Evolutionary conservation across 768 basidiomycete genomes (phyloP), one percentile per base, ranked within the genome.

Genomic region (Pleurotus sapidus): DNA sequence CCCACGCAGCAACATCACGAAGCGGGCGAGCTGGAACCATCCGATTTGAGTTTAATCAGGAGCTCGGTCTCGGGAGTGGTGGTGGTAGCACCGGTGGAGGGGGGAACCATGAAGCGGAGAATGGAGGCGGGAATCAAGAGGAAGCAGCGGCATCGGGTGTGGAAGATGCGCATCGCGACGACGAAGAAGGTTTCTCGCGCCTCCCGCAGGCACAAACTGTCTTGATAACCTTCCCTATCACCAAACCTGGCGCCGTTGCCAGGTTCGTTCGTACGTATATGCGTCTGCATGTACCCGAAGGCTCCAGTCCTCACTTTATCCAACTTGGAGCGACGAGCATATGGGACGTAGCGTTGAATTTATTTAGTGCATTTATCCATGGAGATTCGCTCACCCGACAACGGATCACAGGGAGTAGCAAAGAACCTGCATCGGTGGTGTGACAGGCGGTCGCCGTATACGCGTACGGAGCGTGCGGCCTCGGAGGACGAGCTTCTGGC

Each of bases 321-420:
- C 84, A 84, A 65, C 74, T 88, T 4, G 87, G 87, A 0, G 75
- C 80, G 6, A 81, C 83, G 3, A 77, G 82, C 6, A 83, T 86
- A 20, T 89, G 82, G 82, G 80, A 81, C 64, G 85, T 84, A 61
- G n/a, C 66, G 83, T 67, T 34, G 20, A 42, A 27, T 8, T 24
- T 25, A 5, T 50, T 8, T 30, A 11, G 11, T 23, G 17, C 30
- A 18, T 18, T 30, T 58, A 46, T 12, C 15, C 18, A 24, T 12
- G 18, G 15, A 55, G 15, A 46, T 25, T 48, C 47, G 18, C 47
- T 48, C 20, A 15, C 17, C 47, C 47, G 47, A 48, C 23, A 45
- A n/a, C 20, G 17, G 6, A 39, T 42, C 51, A 20, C 24, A 54
- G 51, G 51, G 30, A 25, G 34, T 38, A 23, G 12, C 42, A 59